These are phyloP conservation scores for Abortiporus biennis DNA, from an alignment of 1,284 basidiomycete genomes.

Conservation along the genomic window DNA sequence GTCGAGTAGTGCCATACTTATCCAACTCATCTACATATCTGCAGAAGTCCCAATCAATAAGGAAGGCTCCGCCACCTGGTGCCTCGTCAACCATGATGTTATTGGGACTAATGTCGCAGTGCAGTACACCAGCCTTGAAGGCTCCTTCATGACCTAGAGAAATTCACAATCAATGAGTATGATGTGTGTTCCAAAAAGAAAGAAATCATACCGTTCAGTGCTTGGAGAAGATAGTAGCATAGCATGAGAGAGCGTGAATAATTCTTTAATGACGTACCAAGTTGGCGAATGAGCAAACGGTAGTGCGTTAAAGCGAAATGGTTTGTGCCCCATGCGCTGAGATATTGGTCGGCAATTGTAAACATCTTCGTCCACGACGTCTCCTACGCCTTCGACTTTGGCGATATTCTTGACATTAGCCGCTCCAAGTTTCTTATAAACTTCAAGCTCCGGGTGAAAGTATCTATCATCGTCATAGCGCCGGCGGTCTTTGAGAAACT, in stretches of 20 bases:
- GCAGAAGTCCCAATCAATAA: constrained; percentile 6
- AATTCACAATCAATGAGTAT: background rate
- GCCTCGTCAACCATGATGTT: background rate
- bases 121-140: background rate
- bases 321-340: no score
- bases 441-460: constrained; percentile 1
- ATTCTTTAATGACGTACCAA: background rate
- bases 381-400: background rate
- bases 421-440: background rate
- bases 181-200: background rate
- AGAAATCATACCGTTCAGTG: background rate
- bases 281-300: constrained; percentile 1
- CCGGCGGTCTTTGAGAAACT: background rate
- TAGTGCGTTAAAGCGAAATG: background rate
- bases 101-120: constrained; percentile 1
- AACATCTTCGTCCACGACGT: background rate
- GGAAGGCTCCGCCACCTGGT: background rate
- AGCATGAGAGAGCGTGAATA: background rate
- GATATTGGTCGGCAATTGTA: background rate
- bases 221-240: background rate
- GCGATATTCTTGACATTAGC: background rate
- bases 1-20: background rate
- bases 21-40: background rate
- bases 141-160: background rate
- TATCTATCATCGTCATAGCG: background rate